phyloP scores from a whole-genome alignment of 495 filamentous ascomycete species.

The Tuber borchii region DNA sequence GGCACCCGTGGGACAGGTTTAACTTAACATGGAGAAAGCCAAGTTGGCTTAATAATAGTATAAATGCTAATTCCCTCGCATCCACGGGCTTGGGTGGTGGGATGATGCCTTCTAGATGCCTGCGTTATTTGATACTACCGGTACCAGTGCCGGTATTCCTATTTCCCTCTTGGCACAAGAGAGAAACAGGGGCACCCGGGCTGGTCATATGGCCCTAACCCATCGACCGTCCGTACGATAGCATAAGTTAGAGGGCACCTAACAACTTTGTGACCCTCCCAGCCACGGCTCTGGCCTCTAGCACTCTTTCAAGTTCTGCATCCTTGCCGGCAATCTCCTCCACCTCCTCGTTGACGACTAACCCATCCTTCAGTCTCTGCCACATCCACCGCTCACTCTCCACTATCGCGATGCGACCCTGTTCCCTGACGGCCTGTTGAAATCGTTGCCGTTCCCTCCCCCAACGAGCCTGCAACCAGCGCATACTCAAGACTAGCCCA shows the following conservation, averaged over 20 bases:
- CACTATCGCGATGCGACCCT: conserved; percentile 65
- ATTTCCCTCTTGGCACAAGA: background rate
- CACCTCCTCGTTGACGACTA: conserved; percentile 44
- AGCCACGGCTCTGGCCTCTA: conserved; percentile 13
- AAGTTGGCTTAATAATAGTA: too few relatives aligned
- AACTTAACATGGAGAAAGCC: too few relatives aligned
- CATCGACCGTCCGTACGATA: too few relatives aligned
- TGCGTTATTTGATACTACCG: too few relatives aligned
- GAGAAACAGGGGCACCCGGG: background rate
- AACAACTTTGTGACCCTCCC: conserved; percentile 14
- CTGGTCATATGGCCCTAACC: background rate
- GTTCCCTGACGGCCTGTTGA: conserved; percentile 70
- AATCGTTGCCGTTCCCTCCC: conserved; percentile 62
- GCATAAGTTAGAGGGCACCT: background rate
- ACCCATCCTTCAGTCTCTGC: conserved; percentile 51
- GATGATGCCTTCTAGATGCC: too few relatives aligned
- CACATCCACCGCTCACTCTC: conserved; percentile 61
- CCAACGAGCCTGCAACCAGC: conserved; percentile 74
- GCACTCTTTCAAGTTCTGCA: conserved; percentile 47
- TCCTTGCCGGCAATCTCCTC: conserved; percentile 49
- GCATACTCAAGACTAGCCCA: conserved; percentile 64
- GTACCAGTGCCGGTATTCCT: background rate
- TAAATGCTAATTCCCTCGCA: too few relatives aligned
- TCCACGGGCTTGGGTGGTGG: too few relatives aligned
- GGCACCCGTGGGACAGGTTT: too few relatives aligned